Conservation (phyloP, 306 rosid species). For the Abrus pulchellus region DNA sequence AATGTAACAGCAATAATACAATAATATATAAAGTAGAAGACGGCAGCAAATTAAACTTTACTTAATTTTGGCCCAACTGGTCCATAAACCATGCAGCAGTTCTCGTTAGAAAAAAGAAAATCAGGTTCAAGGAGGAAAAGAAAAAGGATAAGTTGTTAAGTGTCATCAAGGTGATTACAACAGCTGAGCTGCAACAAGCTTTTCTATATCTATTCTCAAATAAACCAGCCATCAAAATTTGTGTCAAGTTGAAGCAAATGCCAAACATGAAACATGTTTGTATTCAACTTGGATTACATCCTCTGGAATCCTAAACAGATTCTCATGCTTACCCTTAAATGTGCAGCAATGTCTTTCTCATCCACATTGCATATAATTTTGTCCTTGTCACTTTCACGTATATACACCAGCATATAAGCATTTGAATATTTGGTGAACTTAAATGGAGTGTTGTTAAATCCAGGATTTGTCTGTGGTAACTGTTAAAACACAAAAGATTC, state of each 20-base stretch:
- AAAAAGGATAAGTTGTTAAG: neutral
- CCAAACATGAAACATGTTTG: slow-evolving; percentile 11
- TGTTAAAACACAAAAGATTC: slow-evolving; percentile 50
- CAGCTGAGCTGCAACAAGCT: slow-evolving; percentile 21
- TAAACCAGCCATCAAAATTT: slow-evolving; percentile 17
- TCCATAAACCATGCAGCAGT: neutral
- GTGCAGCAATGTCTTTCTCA: slow-evolving; percentile 97
- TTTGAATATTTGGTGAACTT: slow-evolving; percentile 95
- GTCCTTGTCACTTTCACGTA: slow-evolving; percentile 96
- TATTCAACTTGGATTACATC: slow-evolving; percentile 27
- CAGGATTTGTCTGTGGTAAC: slow-evolving; percentile 95
- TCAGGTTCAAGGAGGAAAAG: neutral
- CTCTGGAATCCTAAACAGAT: neutral
- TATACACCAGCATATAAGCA: slow-evolving; percentile 96
- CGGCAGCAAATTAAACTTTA: neutral
- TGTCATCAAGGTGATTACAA: slow-evolving; percentile 33
- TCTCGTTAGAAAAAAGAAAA: slow-evolving; percentile 21
- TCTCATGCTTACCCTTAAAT: slow-evolving; percentile 78
- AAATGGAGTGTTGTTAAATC: slow-evolving; percentile 92
- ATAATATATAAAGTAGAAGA: neutral
- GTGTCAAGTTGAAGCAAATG: slow-evolving; percentile 8
- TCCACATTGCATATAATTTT: slow-evolving; percentile 92
- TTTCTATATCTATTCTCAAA: slow-evolving; percentile 34
- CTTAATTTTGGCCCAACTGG: neutral
- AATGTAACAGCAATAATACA: neutral